Percentiles rank a stretch among this genome's conserved stretches.
These are phyloP conservation scores for Venturia oleaginea DNA, from an alignment of 2,329 filamentous ascomycete genomes.

Conservation along the genomic window DNA sequence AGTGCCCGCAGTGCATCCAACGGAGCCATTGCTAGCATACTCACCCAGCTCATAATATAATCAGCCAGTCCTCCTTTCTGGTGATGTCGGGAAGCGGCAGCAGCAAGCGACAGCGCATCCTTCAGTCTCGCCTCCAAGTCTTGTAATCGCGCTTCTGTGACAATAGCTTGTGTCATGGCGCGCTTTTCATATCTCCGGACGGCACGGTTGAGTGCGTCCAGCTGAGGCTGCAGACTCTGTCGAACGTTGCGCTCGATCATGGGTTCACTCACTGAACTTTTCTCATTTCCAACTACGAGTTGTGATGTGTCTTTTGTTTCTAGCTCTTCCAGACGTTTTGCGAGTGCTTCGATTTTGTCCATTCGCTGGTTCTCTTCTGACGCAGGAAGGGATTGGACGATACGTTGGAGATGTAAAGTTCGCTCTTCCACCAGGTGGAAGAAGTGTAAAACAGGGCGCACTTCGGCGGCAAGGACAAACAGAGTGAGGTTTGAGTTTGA, in stretches of 20 bases:
- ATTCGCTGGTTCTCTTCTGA: constrained; percentile 19
- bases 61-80: constrained; percentile 23
- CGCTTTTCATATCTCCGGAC: constrained; percentile 89
- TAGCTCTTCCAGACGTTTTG: constrained; percentile 58
- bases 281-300: constrained; percentile 15
- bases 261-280: constrained; percentile 20
- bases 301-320: constrained; percentile 40
- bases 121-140: constrained; percentile 62
- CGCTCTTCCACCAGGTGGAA: constrained; percentile 70
- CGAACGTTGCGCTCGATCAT: constrained; percentile 46
- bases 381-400: constrained; percentile 48
- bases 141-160: constrained; percentile 66
- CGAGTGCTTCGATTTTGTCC: constrained; percentile 38
- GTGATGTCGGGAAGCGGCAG: constrained; percentile 51
- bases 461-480: constrained; percentile 78
- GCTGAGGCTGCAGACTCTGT: constrained; percentile 63
- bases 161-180: constrained; percentile 61
- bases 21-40: constrained; percentile 14
- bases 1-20: constrained; percentile 22
- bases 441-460: constrained; percentile 73
- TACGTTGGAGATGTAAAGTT: constrained; percentile 71
- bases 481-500: constrained; percentile 90
- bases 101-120: constrained; percentile 73
- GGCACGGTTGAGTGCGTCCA: constrained; percentile 81
- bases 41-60: constrained; percentile 9